Evolutionary conservation across 2,329 filamentous ascomycete genomes (phyloP).

Genomic region (Myriosclerotinia curreyana): DNA sequence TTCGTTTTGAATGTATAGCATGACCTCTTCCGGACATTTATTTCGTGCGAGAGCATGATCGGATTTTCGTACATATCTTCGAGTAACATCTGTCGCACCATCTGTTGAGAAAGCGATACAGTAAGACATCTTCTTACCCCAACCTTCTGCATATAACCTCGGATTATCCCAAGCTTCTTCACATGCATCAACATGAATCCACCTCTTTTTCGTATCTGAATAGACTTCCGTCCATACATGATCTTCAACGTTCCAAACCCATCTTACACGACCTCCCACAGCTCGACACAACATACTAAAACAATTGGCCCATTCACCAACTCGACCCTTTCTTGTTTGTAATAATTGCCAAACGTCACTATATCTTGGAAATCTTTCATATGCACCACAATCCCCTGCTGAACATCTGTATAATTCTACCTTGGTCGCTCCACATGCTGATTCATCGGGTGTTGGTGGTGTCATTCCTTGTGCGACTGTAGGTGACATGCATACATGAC

Average conservation of each 20-base stretch:
- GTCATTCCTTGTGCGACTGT: constrained; percentile 82
- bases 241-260: constrained; percentile 98
- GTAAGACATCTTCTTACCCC: constrained; percentile 95
- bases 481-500: constrained; percentile 74
- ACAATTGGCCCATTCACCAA: constrained; percentile 97
- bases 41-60: constrained; percentile 72
- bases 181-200: constrained; percentile 95
- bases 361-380: constrained; percentile 89
- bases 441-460: constrained; percentile 82
- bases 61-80: constrained; percentile 67
- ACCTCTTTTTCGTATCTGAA: constrained; percentile 86
- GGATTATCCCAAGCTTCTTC: constrained; percentile 96
- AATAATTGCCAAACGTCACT: constrained; percentile 92
- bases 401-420: constrained; percentile 92
- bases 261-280: constrained; percentile 84
- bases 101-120: constrained; percentile 96
- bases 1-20: constrained; percentile 88
- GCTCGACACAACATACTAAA: constrained; percentile 98
- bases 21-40: constrained; percentile 80
- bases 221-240: constrained; percentile 98
- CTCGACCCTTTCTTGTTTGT: constrained; percentile 79
- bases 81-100: constrained; percentile 65
- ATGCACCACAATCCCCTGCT: constrained; percentile 67
- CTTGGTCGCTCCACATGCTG: constrained; percentile 77
- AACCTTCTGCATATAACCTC: constrained; percentile 86